A percentile compares a stretch with the other conserved stretches of the same genome.
phyloP scores from a whole-genome alignment of 768 basidiomycete genomes.

The Fistulinella prunicolor region DNA sequence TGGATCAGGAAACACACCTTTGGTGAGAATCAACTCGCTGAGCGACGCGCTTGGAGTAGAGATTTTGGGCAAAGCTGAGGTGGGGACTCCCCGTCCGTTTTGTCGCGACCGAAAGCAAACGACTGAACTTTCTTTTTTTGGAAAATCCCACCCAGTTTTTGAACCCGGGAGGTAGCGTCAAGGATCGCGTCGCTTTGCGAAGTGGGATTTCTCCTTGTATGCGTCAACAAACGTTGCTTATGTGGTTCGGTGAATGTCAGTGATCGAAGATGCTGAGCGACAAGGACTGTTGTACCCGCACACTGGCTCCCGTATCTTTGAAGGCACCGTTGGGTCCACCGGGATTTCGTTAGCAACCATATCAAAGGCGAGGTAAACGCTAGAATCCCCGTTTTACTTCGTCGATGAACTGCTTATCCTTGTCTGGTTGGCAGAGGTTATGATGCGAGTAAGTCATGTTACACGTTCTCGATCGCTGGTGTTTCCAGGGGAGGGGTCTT shows the following conservation, averaged over 20 bases:
- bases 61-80: slow-evolving; percentile 95
- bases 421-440: slow-evolving; percentile 61
- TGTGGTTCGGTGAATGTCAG: slow-evolving; percentile 41
- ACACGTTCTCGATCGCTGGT: background rate
- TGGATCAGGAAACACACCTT: slow-evolving; percentile 82
- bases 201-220: slow-evolving; percentile 47
- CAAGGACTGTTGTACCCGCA: slow-evolving; percentile 78
- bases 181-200: slow-evolving; percentile 93
- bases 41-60: slow-evolving; percentile 91
- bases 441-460: slow-evolving; percentile 59
- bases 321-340: slow-evolving; percentile 95
- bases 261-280: slow-evolving; percentile 91
- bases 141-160: slow-evolving; percentile 73
- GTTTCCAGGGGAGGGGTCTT: background rate
- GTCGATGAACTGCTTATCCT: background rate
- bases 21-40: slow-evolving; percentile 87
- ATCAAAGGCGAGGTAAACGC: slow-evolving; percentile 71
- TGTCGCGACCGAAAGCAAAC: background rate
- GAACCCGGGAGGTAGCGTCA: slow-evolving; percentile 97
- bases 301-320: slow-evolving; percentile 91
- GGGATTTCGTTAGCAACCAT: slow-evolving; percentile 97
- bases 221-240: background rate
- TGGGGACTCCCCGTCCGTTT: slow-evolving; percentile 25
- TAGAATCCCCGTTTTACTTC: background rate
- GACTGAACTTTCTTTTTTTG: background rate